Evolutionary conservation across 2,329 filamentous ascomycete genomes (phyloP).

Genomic region (Colletotrichum liriopes): DNA sequence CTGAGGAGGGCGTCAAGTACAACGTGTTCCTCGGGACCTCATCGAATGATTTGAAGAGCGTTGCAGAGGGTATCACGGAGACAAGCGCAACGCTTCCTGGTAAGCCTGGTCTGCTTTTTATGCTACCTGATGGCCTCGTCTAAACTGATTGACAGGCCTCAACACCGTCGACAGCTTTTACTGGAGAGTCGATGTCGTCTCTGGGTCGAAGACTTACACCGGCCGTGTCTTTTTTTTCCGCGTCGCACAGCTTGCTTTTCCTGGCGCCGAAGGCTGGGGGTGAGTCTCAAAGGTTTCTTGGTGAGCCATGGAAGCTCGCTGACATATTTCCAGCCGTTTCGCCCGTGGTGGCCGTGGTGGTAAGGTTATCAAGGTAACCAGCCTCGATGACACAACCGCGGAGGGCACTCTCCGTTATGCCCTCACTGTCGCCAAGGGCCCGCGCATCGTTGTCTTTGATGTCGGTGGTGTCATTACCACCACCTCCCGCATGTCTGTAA

Average conservation of each 20-base stretch:
- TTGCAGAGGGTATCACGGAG: slow-evolving; percentile 40
- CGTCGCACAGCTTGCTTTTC: slow-evolving; percentile 54
- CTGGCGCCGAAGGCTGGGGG: slow-evolving; percentile 56
- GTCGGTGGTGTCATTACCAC: slow-evolving; percentile 65
- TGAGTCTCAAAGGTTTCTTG: slow-evolving; percentile 21
- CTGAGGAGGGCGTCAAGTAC: slow-evolving; percentile 44
- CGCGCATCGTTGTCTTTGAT: slow-evolving; percentile 63
- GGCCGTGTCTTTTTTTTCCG: slow-evolving; percentile 51
- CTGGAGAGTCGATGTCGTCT: slow-evolving; percentile 51
- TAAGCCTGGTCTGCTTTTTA: background rate
- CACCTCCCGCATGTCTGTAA: slow-evolving; percentile 60
- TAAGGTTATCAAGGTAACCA: slow-evolving; percentile 55
- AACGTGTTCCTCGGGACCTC: slow-evolving; percentile 49
- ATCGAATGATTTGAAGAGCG: slow-evolving; percentile 36
- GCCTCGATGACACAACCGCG: slow-evolving; percentile 51
- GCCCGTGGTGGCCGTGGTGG: slow-evolving; percentile 55
- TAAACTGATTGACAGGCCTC: slow-evolving; percentile 27
- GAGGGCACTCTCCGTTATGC: slow-evolving; percentile 55
- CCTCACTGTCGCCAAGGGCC: slow-evolving; percentile 56
- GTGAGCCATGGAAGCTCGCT: background rate
- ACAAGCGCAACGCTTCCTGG: slow-evolving; percentile 27
- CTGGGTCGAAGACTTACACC: slow-evolving; percentile 41
- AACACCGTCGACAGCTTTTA: slow-evolving; percentile 49
- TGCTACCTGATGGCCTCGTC: background rate
- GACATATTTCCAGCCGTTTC: slow-evolving; percentile 45